Evolutionary conservation across 2,329 filamentous ascomycete genomes (phyloP), one percentile per base, ranked within the genome.

Genomic region (Elsinoe australis): DNA sequence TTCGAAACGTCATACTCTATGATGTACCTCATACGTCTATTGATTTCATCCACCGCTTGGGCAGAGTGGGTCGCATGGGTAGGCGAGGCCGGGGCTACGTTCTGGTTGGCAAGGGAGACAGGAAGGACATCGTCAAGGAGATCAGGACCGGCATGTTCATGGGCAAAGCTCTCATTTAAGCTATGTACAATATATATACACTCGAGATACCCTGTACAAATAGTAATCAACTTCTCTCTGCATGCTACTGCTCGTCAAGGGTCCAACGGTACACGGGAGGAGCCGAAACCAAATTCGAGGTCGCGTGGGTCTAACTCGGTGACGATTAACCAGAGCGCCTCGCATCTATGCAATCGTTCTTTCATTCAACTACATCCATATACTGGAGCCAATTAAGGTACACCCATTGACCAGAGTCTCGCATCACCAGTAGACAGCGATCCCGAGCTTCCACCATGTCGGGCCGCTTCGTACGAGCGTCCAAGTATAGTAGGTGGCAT

Each of bases 1-100:
- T 96, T 14, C 78, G 86, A 50, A 87, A 94, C 56, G 92, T 98
- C 46, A 83, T 98, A 48, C 70, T 98, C 19, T 96, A 95, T 65
- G 88, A 98, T 63, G 90, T 98, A n/a, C 92, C 92, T 3, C 90
- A 96, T 62, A 94, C 87, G 0, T 94, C 88, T 0, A 94, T 98
- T 52, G 94, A 98, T 66, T 98, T 98, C 60, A 95, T 98, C 60
- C 94, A 98, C 66, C 83, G 94, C 12, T 78, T 96, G 3, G 92
- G 92, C 12, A 78, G 92, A 50, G 87, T 92, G 1, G 92, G 92
- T 0, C 79, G 92, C 26, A 96, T 96, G 87, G 88, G 88, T 2
- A 78, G 88, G 53, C 78, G 92, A 63, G 92, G 92, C 12, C 76
- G 89, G 49, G 92, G 88, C 15, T 82, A 96, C 54, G 89, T 96